Base-by-base conservation (phyloP, 2,329 filamentous ascomycete species). In the Penicillium griseofulvum region DNA sequence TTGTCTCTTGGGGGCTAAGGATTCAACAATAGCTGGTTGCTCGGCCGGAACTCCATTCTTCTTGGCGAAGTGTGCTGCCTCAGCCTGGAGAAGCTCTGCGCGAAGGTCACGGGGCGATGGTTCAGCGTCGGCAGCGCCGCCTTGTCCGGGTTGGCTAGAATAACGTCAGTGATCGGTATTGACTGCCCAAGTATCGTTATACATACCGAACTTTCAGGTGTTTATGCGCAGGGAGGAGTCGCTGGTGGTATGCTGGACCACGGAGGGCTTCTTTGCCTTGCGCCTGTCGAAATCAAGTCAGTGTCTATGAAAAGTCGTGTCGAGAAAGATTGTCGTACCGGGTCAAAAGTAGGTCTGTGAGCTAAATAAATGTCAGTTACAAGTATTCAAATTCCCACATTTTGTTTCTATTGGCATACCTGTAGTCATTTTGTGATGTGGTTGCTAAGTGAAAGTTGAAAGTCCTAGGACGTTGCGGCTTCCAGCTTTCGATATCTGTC, bases 221-320 rank as follows among this genome's bases (percentile, higher is more conserved):
- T 12, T 90, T 97, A 74, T 99, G 89, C 31, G 94, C 94, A 33
- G 94, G 93, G 14, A 97, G 87, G 16, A 97, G 88, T 66, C 94
- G 89, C 76, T 97, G 93, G 73, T 99, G 94, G 79, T 97, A 97
- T 66, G 91, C 93, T 47, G 91, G 90, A 45, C 94, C 94, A 68
- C 91, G 88, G 57, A 91, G 88, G 68, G 92, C 91, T 76, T 99
- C 94, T 81, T 97, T 97, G 72, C 94, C 94, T 71, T 88, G 86
- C 39, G 93, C 92, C 89, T 91, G 61, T 54, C 47, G 49, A 49
- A 24, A 54, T 68, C 53, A 58, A 58, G 60, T 60, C 22, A 38
- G 59, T 76, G 66, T 74, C 70, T 48, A 38, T 12, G 37, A 45
- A 26, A 22, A 26, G 42, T 42, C 7, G 26, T 38, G 11, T 12